Evolutionary conservation across 768 basidiomycete genomes (phyloP), one percentile per base, ranked within the genome.

Genomic region (Tulasnella sp.): DNA sequence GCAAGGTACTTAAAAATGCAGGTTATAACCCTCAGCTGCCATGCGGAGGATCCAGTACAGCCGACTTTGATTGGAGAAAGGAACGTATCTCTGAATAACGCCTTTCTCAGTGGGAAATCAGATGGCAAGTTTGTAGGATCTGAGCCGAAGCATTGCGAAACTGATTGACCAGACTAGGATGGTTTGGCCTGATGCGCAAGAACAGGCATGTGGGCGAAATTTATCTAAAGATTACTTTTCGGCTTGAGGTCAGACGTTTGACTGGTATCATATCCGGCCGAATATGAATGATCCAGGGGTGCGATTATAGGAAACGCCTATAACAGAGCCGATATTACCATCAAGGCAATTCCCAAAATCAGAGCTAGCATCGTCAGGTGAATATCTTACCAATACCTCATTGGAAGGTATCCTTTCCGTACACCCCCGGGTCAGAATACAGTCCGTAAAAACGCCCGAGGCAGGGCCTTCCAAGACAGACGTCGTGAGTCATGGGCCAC

Each of bases 211-310:
- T 85, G 26, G 96, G 96, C 5, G 95, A 98, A 70, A 84, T 99
- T 11, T 98, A 95, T 69, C 76, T 98, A 21, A 95, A 99, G 70
- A 71, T 98, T 67, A 99, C 96, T 0, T 98, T 95, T 73, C 98
- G 89, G 84, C 92, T 93, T 10, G 90, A 91, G 69, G 89, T 90
- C 63, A 60, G 85, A 77, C 19, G 13, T 1, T 19, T 26, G n/a
- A 13, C 27, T 17, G n/a, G n/a, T 19, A 15, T 3, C 29, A 42
- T n/a, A 21, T 29, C 9, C 24, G 27, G 30, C 63, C 29, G 17
- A n/a, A n/a, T n/a, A 17, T 27, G 13, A 24, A n/a, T n/a, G n/a
- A n/a, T n/a, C n/a, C n/a, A n/a, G n/a, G n/a, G n/a, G n/a, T n/a
- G n/a, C 50, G 15, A n/a, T n/a, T n/a, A 38, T 64, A 90, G 88